These are phyloP conservation scores for Lyophyllum semitale DNA, from an alignment of 768 basidiomycete species.

Conservation along the genomic window DNA sequence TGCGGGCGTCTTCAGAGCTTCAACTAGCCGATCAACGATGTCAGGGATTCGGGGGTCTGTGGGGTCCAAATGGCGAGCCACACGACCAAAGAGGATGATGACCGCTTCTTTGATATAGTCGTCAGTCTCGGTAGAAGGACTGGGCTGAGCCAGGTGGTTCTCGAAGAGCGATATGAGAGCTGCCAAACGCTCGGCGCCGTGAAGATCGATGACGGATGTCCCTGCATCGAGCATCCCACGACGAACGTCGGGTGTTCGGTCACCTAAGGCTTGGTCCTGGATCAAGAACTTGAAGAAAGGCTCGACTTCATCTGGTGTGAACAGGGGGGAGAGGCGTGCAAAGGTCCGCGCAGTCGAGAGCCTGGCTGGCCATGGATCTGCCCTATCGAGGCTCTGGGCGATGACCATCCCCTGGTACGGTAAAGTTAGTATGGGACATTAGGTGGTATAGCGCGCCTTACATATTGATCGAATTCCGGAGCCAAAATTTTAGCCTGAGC, in stretches of 20 bases:
- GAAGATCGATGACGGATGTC: constrained; percentile 76
- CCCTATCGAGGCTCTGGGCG: constrained; percentile 78
- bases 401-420: constrained; percentile 85
- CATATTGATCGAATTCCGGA: constrained; percentile 93
- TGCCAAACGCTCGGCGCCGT: constrained; percentile 72
- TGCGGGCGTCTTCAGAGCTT: constrained; percentile 89
- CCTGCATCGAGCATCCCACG: constrained; percentile 88
- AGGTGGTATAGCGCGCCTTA: constrained; percentile 35
- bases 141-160: constrained; percentile 58
- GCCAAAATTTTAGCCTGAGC: constrained; percentile 78
- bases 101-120: constrained; percentile 95
- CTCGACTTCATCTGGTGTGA: constrained; percentile 61
- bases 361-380: constrained; percentile 88
- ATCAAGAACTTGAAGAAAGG: constrained; percentile 87
- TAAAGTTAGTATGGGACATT: background rate
- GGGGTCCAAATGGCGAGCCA: constrained; percentile 83
- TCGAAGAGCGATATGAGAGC: constrained; percentile 84
- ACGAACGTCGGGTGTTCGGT: constrained; percentile 79
- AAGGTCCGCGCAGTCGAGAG: constrained; percentile 74
- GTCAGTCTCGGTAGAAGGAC: constrained; percentile 65
- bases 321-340: constrained; percentile 63
- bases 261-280: constrained; percentile 84
- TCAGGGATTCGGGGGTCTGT: constrained; percentile 75
- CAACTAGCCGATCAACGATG: constrained; percentile 84
- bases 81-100: constrained; percentile 90